phyloP scores from a whole-genome alignment of 2,329 filamentous ascomycete genomes.

The Penicillium italicum region DNA sequence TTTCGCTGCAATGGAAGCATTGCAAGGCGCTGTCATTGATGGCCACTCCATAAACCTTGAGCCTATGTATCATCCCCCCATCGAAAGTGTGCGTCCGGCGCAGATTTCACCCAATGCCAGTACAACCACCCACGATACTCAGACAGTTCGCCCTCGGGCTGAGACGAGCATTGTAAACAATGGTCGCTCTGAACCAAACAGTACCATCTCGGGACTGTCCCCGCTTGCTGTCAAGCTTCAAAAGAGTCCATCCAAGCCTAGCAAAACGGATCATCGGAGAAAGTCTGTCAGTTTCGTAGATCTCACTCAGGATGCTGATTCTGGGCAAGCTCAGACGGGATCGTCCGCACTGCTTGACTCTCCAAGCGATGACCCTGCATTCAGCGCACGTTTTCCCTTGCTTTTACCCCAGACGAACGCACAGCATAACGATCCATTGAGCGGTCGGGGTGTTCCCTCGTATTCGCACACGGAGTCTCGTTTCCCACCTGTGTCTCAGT shows the following conservation, averaged over 20 bases:
- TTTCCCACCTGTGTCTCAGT: constrained; percentile 39
- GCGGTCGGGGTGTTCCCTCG: constrained; percentile 14
- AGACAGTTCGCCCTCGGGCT: background rate
- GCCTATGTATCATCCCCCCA: constrained; percentile 32
- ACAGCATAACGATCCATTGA: background rate
- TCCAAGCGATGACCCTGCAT: constrained; percentile 30
- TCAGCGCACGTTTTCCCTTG: constrained; percentile 36
- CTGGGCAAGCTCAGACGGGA: background rate
- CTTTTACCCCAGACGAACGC: constrained; percentile 23
- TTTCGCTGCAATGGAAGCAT: constrained; percentile 34
- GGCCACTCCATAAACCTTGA: constrained; percentile 42
- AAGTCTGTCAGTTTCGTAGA: constrained; percentile 21
- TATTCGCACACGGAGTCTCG: constrained; percentile 23
- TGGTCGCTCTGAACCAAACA: background rate
- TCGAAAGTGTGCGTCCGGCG: constrained; percentile 13
- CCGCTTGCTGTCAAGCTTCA: background rate
- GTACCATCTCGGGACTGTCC: background rate
- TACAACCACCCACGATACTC: background rate
- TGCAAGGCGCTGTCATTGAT: constrained; percentile 39
- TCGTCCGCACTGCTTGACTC: constrained; percentile 30
- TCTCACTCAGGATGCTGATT: background rate
- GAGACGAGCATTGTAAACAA: background rate
- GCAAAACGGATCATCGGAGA: constrained; percentile 1
- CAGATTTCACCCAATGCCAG: background rate
- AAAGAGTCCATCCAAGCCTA: background rate